Evolutionary conservation across 768 basidiomycete genomes (phyloP).

Genomic region (Phaeotremella fagi): DNA sequence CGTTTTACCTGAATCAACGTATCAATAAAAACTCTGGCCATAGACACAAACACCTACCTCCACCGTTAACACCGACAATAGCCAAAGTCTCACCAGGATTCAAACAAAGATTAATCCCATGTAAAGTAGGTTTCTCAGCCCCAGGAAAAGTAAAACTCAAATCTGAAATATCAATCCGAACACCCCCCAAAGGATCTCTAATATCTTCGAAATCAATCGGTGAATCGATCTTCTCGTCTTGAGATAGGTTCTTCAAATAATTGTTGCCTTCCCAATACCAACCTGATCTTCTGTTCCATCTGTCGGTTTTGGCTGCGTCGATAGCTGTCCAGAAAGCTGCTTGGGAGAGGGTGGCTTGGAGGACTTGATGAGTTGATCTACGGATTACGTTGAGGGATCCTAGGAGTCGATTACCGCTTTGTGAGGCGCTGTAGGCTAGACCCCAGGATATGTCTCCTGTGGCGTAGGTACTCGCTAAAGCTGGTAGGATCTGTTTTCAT

Average conservation of each 20-base stretch:
- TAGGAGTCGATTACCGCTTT: conserved; percentile 52
- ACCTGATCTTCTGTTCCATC: neutral
- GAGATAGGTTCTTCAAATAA: conserved; percentile 1
- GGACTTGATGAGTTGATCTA: conserved; percentile 13
- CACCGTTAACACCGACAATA: conserved; percentile 58
- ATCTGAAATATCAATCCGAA: conserved; percentile 64
- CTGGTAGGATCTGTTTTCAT: conserved; percentile 62
- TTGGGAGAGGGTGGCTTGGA: conserved; percentile 53
- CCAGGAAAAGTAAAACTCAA: conserved; percentile 78
- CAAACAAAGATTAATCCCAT: conserved; percentile 65
- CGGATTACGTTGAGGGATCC: conserved; percentile 67
- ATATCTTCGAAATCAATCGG: conserved; percentile 22
- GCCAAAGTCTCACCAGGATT: conserved; percentile 74
- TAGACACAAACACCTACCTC: conserved; percentile 3
- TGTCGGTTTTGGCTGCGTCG: conserved; percentile 37
- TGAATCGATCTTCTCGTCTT: neutral
- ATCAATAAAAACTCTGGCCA: too few relatives aligned
- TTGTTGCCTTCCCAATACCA: neutral
- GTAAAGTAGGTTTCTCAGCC: conserved; percentile 61
- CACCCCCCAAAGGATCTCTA: conserved; percentile 52
- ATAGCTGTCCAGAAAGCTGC: conserved; percentile 52
- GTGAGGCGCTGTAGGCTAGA: neutral
- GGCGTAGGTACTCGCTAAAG: conserved; percentile 53
- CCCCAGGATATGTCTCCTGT: neutral
- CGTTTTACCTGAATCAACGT: conserved; percentile 55